Evolutionary conservation across 352 stramenopile genomes (phyloP).

Genomic region (Phytophthora cryptogea): DNA sequence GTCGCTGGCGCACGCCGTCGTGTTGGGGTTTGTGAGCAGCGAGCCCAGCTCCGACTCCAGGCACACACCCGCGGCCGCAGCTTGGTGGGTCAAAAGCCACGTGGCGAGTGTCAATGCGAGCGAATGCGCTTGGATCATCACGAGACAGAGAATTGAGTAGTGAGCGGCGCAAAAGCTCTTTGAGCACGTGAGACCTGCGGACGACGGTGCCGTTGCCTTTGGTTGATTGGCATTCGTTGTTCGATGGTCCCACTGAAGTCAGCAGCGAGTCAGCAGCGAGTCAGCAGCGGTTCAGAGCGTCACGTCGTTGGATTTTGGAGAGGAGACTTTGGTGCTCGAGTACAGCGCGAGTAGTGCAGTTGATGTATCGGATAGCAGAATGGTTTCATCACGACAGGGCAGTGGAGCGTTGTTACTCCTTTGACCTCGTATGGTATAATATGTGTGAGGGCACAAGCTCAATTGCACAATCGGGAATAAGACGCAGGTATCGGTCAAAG

Average conservation of each 20-base stretch:
- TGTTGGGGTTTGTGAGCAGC: constrained; percentile 37
- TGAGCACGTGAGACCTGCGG: no score
- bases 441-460: no score
- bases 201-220: background rate
- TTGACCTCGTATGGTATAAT: no score
- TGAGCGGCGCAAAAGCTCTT: constrained; percentile 1
- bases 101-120: constrained; percentile 10
- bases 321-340: background rate
- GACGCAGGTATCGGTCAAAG: no score
- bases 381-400: no score
- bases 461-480: no score
- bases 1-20: constrained; percentile 32
- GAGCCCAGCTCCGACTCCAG: constrained; percentile 32
- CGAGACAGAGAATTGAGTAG: constrained; percentile 11
- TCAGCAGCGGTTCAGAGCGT: constrained; percentile 1
- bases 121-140: constrained; percentile 14
- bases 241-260: constrained; percentile 24
- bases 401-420: no score
- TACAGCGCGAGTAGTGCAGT: no score
- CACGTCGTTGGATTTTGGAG: background rate
- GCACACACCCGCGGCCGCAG: constrained; percentile 22
- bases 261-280: constrained; percentile 23
- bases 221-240: background rate
- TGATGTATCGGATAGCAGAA: no score
- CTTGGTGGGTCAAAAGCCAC: background rate